Evolutionary conservation across 768 basidiomycete species (phyloP).

Genomic region (Boletus rubroflammeus): DNA sequence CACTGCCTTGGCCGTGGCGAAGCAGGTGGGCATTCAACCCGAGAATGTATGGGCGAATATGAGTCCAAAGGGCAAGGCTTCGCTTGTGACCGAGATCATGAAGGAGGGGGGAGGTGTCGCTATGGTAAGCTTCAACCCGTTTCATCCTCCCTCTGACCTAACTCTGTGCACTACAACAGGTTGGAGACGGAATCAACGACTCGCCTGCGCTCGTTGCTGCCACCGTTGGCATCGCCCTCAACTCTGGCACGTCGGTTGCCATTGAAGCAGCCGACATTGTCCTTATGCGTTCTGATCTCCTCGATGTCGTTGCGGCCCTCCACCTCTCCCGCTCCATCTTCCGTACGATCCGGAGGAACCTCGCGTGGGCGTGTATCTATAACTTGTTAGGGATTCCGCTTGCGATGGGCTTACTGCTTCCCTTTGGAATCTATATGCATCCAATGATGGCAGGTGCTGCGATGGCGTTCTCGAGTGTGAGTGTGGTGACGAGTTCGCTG

Average conservation of each 20-base stretch:
- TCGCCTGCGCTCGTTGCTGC: slow-evolving; percentile 96
- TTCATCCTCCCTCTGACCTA: neutral
- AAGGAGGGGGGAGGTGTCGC: slow-evolving; percentile 79
- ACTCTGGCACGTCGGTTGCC: slow-evolving; percentile 94
- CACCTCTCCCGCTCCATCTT: slow-evolving; percentile 89
- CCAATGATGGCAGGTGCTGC: slow-evolving; percentile 99
- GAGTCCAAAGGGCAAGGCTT: slow-evolving; percentile 94
- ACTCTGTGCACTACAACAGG: slow-evolving; percentile 41
- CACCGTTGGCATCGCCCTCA: slow-evolving; percentile 94
- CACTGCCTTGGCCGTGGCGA: slow-evolving; percentile 86
- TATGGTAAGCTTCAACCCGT: slow-evolving; percentile 59
- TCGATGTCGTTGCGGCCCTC: slow-evolving; percentile 96
- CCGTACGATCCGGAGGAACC: slow-evolving; percentile 84
- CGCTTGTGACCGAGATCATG: slow-evolving; percentile 77
- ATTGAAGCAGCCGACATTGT: slow-evolving; percentile 98
- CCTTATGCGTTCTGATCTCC: slow-evolving; percentile 92
- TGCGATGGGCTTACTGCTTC: slow-evolving; percentile 95
- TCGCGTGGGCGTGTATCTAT: slow-evolving; percentile 95
- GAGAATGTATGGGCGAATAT: slow-evolving; percentile 88
- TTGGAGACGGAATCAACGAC: slow-evolving; percentile 99
- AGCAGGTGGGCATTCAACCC: slow-evolving; percentile 80
- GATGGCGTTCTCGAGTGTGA: slow-evolving; percentile 97
- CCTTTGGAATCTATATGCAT: slow-evolving; percentile 87
- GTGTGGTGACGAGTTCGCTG: slow-evolving; percentile 88
- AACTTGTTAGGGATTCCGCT: slow-evolving; percentile 92